Conservation (phyloP, 2,329 filamentous ascomycete genomes). For the Sodiomyces alkalinus region DNA sequence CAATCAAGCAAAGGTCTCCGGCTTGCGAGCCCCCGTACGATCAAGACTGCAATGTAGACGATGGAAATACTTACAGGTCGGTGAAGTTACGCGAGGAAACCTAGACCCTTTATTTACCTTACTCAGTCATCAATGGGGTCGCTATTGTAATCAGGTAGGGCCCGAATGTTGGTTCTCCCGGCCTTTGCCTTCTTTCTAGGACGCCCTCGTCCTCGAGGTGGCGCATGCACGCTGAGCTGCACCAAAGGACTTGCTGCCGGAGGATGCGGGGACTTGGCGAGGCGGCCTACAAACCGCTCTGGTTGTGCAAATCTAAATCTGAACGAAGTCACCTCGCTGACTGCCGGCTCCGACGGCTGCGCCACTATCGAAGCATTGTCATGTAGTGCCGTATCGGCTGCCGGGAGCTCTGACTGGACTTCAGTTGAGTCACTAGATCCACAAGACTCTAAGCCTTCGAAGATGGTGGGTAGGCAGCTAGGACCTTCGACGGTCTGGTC, state of each 20-base stretch:
- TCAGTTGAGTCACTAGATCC: no score
- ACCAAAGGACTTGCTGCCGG: background rate
- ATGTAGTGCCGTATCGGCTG: no score
- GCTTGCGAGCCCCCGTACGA: no score
- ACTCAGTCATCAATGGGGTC: conserved; percentile 7
- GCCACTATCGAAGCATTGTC: conserved; percentile 2
- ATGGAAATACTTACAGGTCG: no score
- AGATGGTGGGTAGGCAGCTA: background rate
- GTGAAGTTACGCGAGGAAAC: no score
- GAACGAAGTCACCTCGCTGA: background rate
- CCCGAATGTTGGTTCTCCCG: conserved; percentile 5
- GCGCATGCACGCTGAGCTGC: background rate
- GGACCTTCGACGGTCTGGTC: background rate
- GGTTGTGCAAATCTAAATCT: conserved; percentile 6
- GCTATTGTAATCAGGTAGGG: conserved; percentile 4
- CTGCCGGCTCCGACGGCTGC: conserved; percentile 3
- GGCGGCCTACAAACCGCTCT: conserved; percentile 6
- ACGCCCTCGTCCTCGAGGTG: conserved; percentile 1
- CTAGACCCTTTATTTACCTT: no score
- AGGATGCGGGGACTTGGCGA: background rate
- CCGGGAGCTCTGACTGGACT: no score
- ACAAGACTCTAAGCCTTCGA: background rate
- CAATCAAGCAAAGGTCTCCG: no score
- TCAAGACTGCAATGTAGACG: no score
- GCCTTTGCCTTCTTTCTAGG: conserved; percentile 3